Evolutionary conservation across 1,139 yeast species (phyloP).

Genomic region (Entelexis paramagnoliae): DNA sequence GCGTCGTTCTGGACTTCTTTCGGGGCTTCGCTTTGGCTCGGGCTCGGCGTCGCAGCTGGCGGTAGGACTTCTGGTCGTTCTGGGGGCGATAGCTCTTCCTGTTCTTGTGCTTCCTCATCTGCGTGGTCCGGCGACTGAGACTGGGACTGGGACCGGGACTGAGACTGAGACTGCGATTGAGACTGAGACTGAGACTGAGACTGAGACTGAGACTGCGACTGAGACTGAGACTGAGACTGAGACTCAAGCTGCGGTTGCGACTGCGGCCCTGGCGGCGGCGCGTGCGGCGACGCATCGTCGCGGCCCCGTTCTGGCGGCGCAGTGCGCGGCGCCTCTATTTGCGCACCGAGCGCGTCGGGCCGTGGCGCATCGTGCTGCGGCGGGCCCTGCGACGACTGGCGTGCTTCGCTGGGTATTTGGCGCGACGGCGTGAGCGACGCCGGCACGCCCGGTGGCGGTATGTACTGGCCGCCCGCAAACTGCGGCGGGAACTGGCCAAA

Average conservation of each 20-base stretch:
- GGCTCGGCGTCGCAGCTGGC: too few species aligned
- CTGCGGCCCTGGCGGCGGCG: not conserved
- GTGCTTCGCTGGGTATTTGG: not conserved
- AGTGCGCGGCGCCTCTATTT: not conserved
- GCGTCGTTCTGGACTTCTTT: too few species aligned
- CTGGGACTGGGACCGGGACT: too few species aligned
- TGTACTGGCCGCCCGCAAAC: not conserved
- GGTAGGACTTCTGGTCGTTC: too few species aligned
- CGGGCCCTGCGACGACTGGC: not conserved
- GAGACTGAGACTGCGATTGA: too few species aligned
- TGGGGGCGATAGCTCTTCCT: too few species aligned
- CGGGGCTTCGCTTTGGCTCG: too few species aligned
- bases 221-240: too few species aligned
- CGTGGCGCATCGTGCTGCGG: not conserved
- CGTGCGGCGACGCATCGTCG: not conserved
- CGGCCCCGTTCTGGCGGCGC: not conserved
- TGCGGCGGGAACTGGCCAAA: conserved; percentile 1
- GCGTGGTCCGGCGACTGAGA: too few species aligned
- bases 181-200: too few species aligned
- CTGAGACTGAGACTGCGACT: too few species aligned
- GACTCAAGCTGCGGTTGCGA: not conserved
- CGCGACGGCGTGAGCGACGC: not conserved
- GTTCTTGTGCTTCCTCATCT: not conserved
- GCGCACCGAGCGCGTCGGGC: not conserved
- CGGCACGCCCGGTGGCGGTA: not conserved